Conservation (phyloP, 106 monocot genomes). For the Acanthochlamys bracteata region DNA sequence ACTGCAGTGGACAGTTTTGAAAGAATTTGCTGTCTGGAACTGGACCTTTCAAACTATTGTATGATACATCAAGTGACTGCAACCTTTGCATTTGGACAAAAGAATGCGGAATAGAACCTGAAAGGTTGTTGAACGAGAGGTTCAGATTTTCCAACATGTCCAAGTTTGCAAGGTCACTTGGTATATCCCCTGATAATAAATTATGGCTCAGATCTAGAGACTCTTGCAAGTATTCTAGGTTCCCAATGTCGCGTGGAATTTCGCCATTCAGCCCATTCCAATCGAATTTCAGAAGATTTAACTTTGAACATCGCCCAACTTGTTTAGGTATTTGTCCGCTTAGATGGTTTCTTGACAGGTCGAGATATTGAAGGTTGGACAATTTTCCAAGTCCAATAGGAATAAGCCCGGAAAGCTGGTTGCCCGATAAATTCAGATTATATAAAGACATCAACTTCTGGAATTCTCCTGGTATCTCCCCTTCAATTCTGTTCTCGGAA, state of each 20-base stretch:
- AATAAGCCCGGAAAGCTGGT: constrained; percentile 11
- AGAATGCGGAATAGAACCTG: constrained; percentile 10
- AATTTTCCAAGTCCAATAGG: constrained; percentile 7
- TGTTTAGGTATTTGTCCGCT: not conserved
- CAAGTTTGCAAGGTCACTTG: constrained; percentile 1
- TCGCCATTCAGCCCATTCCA: constrained; percentile 7
- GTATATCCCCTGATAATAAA: constrained; percentile 16
- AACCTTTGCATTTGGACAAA: constrained; percentile 13
- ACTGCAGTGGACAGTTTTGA: not conserved
- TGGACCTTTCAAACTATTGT: constrained; percentile 14
- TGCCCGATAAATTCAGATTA: constrained; percentile 1
- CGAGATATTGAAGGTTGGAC: not conserved
- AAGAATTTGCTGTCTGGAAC: constrained; percentile 12
- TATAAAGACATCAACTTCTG: not conserved
- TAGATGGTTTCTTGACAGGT: constrained; percentile 14
- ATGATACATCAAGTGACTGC: constrained; percentile 16
- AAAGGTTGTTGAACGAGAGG: constrained; percentile 12
- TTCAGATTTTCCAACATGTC: constrained; percentile 4
- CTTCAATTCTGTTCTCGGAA: not conserved
- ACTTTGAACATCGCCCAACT: not conserved
- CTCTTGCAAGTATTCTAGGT: constrained; percentile 5
- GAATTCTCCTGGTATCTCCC: not conserved
- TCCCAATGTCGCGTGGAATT: constrained; percentile 18
- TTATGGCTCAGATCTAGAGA: constrained; percentile 21
- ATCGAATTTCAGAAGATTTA: constrained; percentile 1